A percentile compares a stretch with the other conserved stretches of the same genome.
Evolutionary conservation across 805 yeast species (phyloP).

Genomic region (Phaffomyces antillensis): DNA sequence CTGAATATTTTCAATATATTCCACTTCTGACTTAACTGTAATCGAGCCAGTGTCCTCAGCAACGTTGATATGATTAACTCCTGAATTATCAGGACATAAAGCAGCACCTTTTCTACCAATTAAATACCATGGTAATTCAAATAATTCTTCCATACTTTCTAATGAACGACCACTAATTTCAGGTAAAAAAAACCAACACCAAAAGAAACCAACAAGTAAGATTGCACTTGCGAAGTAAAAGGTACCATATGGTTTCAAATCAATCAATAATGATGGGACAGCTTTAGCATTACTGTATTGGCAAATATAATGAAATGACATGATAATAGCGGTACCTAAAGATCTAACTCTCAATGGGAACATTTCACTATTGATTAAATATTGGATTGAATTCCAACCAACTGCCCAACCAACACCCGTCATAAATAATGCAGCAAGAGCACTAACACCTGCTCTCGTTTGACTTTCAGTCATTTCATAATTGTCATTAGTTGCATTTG

Average conservation of each 20-base stretch:
- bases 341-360: slow-evolving; percentile 45
- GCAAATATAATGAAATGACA: slow-evolving; percentile 50
- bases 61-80: slow-evolving; percentile 22
- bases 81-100: slow-evolving; percentile 46
- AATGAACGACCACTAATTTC: slow-evolving; percentile 33
- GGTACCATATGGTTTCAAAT: slow-evolving; percentile 41
- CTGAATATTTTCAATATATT: slow-evolving; percentile 9
- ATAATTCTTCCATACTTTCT: slow-evolving; percentile 32
- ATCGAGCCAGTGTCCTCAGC: slow-evolving; percentile 12
- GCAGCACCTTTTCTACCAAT: slow-evolving; percentile 48
- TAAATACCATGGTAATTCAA: slow-evolving; percentile 47
- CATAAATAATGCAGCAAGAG: slow-evolving; percentile 42
- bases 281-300: slow-evolving; percentile 55
- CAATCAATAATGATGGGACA: slow-evolving; percentile 41
- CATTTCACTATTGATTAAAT: slow-evolving; percentile 47
- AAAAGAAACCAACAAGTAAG: slow-evolving; percentile 32
- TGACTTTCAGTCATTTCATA: slow-evolving; percentile 26
- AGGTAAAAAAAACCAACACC: slow-evolving; percentile 31
- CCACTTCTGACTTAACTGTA: slow-evolving; percentile 8
- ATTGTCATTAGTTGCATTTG: slow-evolving; percentile 31
- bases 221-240: slow-evolving; percentile 45
- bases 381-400: slow-evolving; percentile 53
- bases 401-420: slow-evolving; percentile 53
- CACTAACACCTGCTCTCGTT: slow-evolving; percentile 36
- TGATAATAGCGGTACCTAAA: slow-evolving; percentile 42